Base-by-base conservation (phyloP, 768 basidiomycete species). In the Boletus rex-veris region DNA sequence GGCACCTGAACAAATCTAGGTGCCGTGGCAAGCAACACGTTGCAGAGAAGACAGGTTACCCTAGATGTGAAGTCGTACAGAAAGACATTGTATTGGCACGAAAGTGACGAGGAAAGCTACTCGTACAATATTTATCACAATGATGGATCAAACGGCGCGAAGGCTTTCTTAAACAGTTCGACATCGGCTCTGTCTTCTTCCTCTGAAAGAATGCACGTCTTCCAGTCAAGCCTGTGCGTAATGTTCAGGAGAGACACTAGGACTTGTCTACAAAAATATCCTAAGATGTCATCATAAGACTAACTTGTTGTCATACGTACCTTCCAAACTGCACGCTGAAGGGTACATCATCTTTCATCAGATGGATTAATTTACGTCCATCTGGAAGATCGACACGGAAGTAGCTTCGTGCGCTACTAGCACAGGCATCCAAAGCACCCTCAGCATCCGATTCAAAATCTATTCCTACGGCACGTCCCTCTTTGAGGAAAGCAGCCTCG, bases 241-340 rank as follows among this genome's bases (percentile, higher is more conserved):
- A 83, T 81, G 15, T 79, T 84, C 50, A 98, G 65, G n/a, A 98
- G 70, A 35, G 80, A 76, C 6, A 87, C 90, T 41, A 98, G 66
- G 15, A 90, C 92, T 70, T 88, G 84, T 71, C 96, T 98, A 65
- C 45, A 54, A 45, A 38, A 24, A 62, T 56, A 55, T 46, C 21
- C 16, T 56, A 31, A 54, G 55, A 39, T 0, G 0, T 15, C 15
- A 31, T 40, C 30, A 44, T 5, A 39, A 48, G 30, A 15, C 45
- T 18, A 35, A 31, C 18, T 37, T 11, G 14, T 19, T 5, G 41
- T 4, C 35, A 30, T 38, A 53, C 38, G 67, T 66, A 96, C 95
- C 96, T 83, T 56, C 93, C 95, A 71, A 98, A 98, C 67, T 98
- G 93, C 42, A 98, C 75, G 58, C 85, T 86, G 66, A 98, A 98